Evolutionary conservation across 768 basidiomycete species (phyloP).

Genomic region (Tylopilus cervinicoccineus): DNA sequence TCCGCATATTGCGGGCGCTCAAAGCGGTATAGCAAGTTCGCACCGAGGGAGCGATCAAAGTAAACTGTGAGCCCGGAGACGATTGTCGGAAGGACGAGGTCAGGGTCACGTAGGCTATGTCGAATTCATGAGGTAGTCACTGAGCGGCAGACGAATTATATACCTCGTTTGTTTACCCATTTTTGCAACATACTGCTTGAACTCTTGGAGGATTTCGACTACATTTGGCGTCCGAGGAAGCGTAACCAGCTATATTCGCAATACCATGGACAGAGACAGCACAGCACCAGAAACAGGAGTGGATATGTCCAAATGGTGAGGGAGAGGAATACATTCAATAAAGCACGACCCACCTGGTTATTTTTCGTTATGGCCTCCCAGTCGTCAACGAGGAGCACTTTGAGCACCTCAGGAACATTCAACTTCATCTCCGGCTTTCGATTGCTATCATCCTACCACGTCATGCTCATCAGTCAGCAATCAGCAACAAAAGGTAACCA

Average conservation of each 20-base stretch:
- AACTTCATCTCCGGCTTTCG: constrained; percentile 90
- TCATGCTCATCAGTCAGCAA: neutral
- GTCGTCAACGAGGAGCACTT: constrained; percentile 88
- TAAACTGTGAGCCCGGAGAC: constrained; percentile 83
- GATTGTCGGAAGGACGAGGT: constrained; percentile 71
- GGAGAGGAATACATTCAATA: neutral
- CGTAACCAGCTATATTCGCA: constrained; percentile 63
- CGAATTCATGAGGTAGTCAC: neutral
- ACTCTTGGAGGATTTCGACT: constrained; percentile 70
- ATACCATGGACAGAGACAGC: neutral
- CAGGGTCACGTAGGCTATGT: constrained; percentile 62
- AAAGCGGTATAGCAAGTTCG: constrained; percentile 90
- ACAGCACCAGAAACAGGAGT: neutral
- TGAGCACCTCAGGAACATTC: constrained; percentile 84
- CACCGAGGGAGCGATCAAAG: constrained; percentile 88
- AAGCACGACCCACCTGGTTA: constrained; percentile 56
- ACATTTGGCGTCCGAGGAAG: constrained; percentile 82
- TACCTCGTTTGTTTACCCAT: constrained; percentile 47
- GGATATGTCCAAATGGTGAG: neutral
- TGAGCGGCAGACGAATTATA: constrained; percentile 15
- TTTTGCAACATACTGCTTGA: constrained; percentile 57
- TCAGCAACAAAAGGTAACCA: neutral
- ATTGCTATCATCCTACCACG: constrained; percentile 62
- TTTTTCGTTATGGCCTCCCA: constrained; percentile 98
- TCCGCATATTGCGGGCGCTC: constrained; percentile 92